A percentile compares a stretch with the other conserved stretches of the same genome.
phyloP scores from a whole-genome alignment of 139 green algal genomes.

The Chlorella sp. region DNA sequence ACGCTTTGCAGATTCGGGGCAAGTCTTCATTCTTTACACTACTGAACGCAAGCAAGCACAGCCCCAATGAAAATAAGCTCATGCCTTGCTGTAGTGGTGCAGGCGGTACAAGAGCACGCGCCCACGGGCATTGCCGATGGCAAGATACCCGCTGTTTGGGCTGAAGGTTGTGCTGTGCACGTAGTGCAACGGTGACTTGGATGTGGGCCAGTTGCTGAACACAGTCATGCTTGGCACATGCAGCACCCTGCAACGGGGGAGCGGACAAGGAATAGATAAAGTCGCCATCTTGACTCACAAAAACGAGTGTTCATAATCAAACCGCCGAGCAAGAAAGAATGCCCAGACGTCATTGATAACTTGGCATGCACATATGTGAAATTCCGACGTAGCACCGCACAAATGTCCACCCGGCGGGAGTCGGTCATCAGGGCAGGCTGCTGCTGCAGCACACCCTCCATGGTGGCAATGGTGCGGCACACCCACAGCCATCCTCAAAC shows the following conservation, averaged over 20 bases:
- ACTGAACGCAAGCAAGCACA: too few species aligned
- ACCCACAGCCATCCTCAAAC: too few species aligned
- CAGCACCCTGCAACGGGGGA: constrained; percentile 65
- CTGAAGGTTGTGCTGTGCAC: constrained; percentile 89
- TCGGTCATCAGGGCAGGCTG: too few species aligned
- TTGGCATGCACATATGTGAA: too few species aligned
- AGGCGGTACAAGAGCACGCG: constrained; percentile 90
- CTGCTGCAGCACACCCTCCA: too few species aligned
- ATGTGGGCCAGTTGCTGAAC: constrained; percentile 95
- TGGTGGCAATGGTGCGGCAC: too few species aligned
- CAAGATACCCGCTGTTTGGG: constrained; percentile 85
- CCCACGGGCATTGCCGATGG: constrained; percentile 90
- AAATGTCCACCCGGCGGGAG: too few species aligned
- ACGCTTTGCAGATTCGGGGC: too few species aligned
- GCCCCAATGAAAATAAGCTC: neutral
- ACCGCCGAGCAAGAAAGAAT: too few species aligned
- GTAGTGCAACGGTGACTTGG: constrained; percentile 84
- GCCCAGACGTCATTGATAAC: too few species aligned
- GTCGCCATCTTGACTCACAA: neutral
- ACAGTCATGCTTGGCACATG: constrained; percentile 86
- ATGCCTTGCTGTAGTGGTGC: constrained; percentile 78
- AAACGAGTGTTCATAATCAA: neutral
- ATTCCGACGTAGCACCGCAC: too few species aligned
- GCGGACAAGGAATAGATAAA: neutral
- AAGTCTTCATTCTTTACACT: too few species aligned